A percentile compares a stretch with the other conserved stretches of the same genome.
These are phyloP conservation scores for Curvularia sp. DNA, from an alignment of 2,329 filamentous ascomycete species.

Conservation along the genomic window DNA sequence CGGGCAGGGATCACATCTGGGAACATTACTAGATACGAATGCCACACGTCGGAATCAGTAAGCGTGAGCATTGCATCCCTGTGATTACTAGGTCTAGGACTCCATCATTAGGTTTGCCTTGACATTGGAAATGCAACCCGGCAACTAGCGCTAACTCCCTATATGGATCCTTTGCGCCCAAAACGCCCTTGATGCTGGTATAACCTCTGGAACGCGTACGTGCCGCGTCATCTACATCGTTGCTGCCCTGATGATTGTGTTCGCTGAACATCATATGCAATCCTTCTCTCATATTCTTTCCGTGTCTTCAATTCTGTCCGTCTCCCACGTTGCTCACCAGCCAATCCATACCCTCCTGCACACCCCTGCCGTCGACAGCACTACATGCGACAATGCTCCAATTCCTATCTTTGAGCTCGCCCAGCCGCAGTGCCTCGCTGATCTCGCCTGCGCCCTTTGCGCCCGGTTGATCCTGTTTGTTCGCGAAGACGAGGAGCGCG, in stretches of 20 bases:
- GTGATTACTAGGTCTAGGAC: slow-evolving; percentile 1
- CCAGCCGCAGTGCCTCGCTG: slow-evolving; percentile 87
- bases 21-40: slow-evolving; percentile 28
- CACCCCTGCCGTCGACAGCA: slow-evolving; percentile 91
- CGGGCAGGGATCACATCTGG: slow-evolving; percentile 40
- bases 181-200: slow-evolving; percentile 36
- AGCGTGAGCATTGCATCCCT: neutral
- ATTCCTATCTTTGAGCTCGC: slow-evolving; percentile 92
- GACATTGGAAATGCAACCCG: slow-evolving; percentile 1
- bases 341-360: slow-evolving; percentile 99
- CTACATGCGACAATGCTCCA: slow-evolving; percentile 99
- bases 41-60: neutral
- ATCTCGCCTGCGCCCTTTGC: slow-evolving; percentile 97
- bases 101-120: neutral
- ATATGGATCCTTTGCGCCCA: slow-evolving; percentile 22
- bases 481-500: slow-evolving; percentile 91
- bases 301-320: slow-evolving; percentile 4
- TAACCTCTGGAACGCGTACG: slow-evolving; percentile 16
- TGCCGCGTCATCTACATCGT: slow-evolving; percentile 18
- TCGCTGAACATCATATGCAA: slow-evolving; percentile 5
- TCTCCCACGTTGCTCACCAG: slow-evolving; percentile 71
- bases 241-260: slow-evolving; percentile 3
- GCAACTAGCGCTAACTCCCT: slow-evolving; percentile 3
- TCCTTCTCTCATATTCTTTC: neutral
- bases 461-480: slow-evolving; percentile 98